Evolutionary conservation across 73 alveolate genomes (phyloP).

Genomic region (Paramecium biaurelia): DNA sequence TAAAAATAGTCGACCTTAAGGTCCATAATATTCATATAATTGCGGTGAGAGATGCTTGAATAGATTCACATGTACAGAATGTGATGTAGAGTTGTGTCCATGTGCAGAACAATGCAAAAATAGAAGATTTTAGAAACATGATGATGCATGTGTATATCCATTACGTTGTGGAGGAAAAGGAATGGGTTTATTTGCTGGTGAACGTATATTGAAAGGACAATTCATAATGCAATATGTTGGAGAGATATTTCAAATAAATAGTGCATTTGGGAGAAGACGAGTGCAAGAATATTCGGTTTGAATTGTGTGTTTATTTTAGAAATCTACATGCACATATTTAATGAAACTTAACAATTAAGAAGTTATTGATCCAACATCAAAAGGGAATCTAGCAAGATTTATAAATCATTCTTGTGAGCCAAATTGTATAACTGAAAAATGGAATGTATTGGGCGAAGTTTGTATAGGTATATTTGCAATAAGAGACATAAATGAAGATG

Average conservation of each 20-base stretch:
- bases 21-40: constrained; percentile 59
- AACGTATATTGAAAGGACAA: constrained; percentile 87
- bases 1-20: neutral
- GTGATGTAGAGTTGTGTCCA: constrained; percentile 85
- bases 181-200: constrained; percentile 97
- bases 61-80: constrained; percentile 87
- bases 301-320: constrained; percentile 14
- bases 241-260: constrained; percentile 91
- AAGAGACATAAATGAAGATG: constrained; percentile 92
- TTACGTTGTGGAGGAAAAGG: constrained; percentile 91
- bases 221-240: constrained; percentile 97
- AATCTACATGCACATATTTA: constrained; percentile 90
- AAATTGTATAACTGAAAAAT: constrained; percentile 96
- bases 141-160: constrained; percentile 96
- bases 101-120: constrained; percentile 91
- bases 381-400: constrained; percentile 97
- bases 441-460: constrained; percentile 97
- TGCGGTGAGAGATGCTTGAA: constrained; percentile 95
- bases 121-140: constrained; percentile 89
- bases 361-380: constrained; percentile 97
- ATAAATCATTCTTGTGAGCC: constrained; percentile 99
- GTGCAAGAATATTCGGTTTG: constrained; percentile 83
- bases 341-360: constrained; percentile 91
- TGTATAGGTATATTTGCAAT: constrained; percentile 97
- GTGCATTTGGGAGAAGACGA: constrained; percentile 87